phyloP scores from a whole-genome alignment of 345 rosid genomes.

The Gossypium sturtianum region DNA sequence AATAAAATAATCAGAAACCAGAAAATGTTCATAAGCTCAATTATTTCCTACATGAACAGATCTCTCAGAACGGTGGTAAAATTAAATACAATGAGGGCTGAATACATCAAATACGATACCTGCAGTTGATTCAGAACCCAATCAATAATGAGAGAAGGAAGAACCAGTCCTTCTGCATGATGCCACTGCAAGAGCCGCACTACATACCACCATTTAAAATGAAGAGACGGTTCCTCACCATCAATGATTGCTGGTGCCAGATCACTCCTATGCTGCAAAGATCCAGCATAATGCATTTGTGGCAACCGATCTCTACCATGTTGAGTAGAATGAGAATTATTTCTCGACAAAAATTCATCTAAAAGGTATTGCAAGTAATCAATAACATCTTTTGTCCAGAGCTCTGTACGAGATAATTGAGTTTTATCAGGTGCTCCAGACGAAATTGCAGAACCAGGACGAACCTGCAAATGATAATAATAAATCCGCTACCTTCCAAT shows the following conservation, averaged over 20 bases:
- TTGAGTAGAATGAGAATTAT: conserved; percentile 54
- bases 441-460: conserved; percentile 54
- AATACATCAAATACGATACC: conserved; percentile 31
- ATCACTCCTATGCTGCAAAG: conserved; percentile 51
- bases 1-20: conserved; percentile 19
- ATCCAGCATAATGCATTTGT: conserved; percentile 62
- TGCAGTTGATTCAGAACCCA: conserved; percentile 91
- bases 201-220: conserved; percentile 92
- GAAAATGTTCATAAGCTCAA: neutral
- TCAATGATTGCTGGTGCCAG: conserved; percentile 45
- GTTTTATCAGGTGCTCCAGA: conserved; percentile 63
- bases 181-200: conserved; percentile 94
- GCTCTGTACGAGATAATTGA: conserved; percentile 67
- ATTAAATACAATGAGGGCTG: too few species aligned
- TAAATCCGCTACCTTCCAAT: conserved; percentile 21
- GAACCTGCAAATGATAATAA: conserved; percentile 53
- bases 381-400: conserved; percentile 94
- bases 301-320: conserved; percentile 59
- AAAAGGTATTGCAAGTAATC: conserved; percentile 80
- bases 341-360: conserved; percentile 67
- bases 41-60: neutral
- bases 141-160: conserved; percentile 83
- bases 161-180: conserved; percentile 82
- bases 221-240: conserved; percentile 79
- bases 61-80: neutral